Conservation (phyloP, 441 rosid genomes). For the Adansonia rubrostipa region DNA sequence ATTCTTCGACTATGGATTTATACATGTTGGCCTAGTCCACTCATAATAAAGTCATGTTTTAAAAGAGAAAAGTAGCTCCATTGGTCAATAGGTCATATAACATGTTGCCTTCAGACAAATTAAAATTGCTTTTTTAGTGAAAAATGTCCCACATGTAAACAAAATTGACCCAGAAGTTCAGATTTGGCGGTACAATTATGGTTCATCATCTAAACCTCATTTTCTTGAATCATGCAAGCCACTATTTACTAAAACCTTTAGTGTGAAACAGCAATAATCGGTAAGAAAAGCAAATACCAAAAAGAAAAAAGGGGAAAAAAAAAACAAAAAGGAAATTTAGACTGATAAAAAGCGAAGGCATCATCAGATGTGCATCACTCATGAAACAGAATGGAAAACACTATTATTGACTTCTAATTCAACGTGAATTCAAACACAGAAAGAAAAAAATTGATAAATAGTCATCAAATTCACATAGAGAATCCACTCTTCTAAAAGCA, state of each 20-base stretch:
- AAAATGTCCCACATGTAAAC: background rate
- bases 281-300: background rate
- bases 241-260: background rate
- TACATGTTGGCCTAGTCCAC: background rate
- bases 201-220: background rate
- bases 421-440: background rate
- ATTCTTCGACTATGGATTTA: background rate
- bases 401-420: background rate
- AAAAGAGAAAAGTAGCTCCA: background rate
- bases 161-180: background rate
- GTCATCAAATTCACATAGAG: background rate
- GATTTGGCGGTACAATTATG: background rate
- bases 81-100: background rate
- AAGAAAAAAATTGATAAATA: background rate
- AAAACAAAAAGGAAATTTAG: too few species aligned
- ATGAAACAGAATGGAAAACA: background rate
- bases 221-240: background rate
- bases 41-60: background rate
- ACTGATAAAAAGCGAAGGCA: background rate
- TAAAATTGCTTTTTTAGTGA: background rate
- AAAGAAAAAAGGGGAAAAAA: too few species aligned
- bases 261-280: background rate
- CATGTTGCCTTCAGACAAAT: background rate
- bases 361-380: background rate
- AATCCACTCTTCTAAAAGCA: slow-evolving; percentile 18